Conservation (phyloP, 2,329 filamentous ascomycete genomes). For the Stachybotrys chlorohalonatus region DNA sequence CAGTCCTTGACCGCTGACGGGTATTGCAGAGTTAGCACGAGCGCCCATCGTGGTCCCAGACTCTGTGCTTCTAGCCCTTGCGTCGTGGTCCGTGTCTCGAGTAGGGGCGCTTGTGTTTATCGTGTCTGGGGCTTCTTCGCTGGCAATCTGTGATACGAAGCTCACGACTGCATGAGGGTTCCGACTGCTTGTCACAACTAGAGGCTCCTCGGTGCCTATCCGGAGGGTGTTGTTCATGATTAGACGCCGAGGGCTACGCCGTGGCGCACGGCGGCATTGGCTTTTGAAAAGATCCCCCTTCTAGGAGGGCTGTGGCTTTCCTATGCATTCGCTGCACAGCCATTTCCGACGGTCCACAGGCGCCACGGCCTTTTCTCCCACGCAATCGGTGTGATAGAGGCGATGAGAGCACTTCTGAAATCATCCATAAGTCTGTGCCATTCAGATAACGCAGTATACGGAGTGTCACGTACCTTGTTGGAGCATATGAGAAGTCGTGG, state of each 20-base stretch:
- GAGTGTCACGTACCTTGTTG: constrained; percentile 29
- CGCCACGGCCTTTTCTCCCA: constrained; percentile 23
- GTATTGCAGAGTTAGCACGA: background rate
- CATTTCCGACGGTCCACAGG: constrained; percentile 27
- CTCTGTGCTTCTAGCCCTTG: no score
- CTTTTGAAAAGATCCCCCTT: constrained; percentile 7
- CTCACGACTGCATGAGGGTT: background rate
- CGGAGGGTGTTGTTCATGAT: background rate
- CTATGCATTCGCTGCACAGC: constrained; percentile 34
- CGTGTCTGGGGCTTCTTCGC: background rate
- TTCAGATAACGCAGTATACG: background rate
- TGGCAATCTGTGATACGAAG: background rate
- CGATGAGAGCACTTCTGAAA: constrained; percentile 31
- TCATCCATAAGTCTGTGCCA: background rate
- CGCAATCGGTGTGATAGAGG: constrained; percentile 41
- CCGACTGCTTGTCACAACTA: background rate
- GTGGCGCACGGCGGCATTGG: background rate
- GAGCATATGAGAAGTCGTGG: constrained; percentile 39
- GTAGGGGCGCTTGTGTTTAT: background rate
- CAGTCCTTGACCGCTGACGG: background rate
- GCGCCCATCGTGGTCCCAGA: no score
- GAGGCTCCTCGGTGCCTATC: background rate
- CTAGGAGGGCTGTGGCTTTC: constrained; percentile 14
- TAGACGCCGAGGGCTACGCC: background rate
- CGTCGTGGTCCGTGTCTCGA: no score